Base-by-base conservation (phyloP, 805 yeast species). In the Starmera caribaea region DNA sequence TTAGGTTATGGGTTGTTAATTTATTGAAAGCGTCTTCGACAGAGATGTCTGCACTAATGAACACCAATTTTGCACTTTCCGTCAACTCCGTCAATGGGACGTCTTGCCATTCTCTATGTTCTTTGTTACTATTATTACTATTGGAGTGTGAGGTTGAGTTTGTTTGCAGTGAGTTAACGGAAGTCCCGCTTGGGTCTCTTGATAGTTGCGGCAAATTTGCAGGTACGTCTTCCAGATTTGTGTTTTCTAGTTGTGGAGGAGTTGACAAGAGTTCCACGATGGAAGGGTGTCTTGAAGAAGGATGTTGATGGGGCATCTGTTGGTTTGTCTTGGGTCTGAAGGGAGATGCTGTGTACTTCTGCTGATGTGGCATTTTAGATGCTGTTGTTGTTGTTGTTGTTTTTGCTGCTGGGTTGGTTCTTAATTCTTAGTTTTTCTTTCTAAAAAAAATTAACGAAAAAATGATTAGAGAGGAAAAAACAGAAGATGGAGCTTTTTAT, bases 1-100 rank as follows among this genome's bases (percentile, higher is more conserved):
- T 90, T 53, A 92, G 71, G 46, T 81, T 79, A 58, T 89, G 72
- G 28, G 70, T 63, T 27, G 74, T 71, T 53, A 90, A 68, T 4
- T 81, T 78, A 51, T 88, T 87, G 63, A 85, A 92, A 2, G 97
- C 96, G 41, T 77, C 71, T 58, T 90, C 96, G 16, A 90, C 94
- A 3, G 95, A 76, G 30, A 76, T 66, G 6, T 74, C 62, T 3
- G 80, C 76, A 45, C 74, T 73, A 46, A 88, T 79, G 33, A 78
- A 69, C 37, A 89, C 74, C 49, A 92, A 70, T 57, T 84, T 81
- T 47, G 82, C 88, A 34, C 73, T 68, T 59, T 86, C 94, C 32
- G 88, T 80, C 49, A 92, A 69, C 48, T 85, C 92, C 12, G 72
- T 59, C 45, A 92, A 66, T 32, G 71, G 74, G 16, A 85, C 74